These are phyloP conservation scores for Collybiopsis confluens DNA, from an alignment of 768 basidiomycete genomes.

Conservation along the genomic window DNA sequence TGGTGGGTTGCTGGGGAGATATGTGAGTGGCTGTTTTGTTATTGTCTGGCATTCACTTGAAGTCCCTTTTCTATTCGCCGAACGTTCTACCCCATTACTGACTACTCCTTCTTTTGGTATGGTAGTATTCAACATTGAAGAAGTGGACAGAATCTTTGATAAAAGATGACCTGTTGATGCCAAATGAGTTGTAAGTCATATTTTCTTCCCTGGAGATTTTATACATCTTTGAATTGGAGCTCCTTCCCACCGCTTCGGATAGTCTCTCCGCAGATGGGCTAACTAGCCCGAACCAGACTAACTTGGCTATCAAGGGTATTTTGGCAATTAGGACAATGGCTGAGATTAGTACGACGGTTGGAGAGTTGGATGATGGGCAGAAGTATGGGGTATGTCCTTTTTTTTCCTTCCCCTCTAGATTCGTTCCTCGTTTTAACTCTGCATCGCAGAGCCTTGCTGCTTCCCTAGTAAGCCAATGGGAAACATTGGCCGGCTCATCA, in stretches of 20 bases:
- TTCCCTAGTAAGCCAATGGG: constrained; percentile 8
- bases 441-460: too few relatives aligned
- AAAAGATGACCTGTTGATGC: not conserved
- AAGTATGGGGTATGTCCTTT: constrained; percentile 7
- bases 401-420: too few relatives aligned
- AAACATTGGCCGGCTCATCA: constrained; percentile 4
- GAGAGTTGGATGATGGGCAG: constrained; percentile 1
- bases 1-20: too few relatives aligned
- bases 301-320: constrained; percentile 16
- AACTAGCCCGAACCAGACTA: constrained; percentile 8
- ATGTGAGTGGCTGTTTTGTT: too few relatives aligned
- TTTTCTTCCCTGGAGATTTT: not conserved
- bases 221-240: too few relatives aligned
- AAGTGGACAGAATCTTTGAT: not conserved
- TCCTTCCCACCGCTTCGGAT: not conserved
- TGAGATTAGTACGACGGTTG: constrained; percentile 11
- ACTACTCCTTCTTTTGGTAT: not conserved
- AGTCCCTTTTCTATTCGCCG: too few relatives aligned
- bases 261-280: not conserved
- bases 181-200: constrained; percentile 9
- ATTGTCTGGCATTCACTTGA: too few relatives aligned
- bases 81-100: too few relatives aligned
- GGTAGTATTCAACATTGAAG: not conserved
- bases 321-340: constrained; percentile 15
- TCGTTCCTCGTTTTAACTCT: too few relatives aligned